Base-by-base conservation (phyloP, 805 yeast species). In the Myxozyma nipponensis region DNA sequence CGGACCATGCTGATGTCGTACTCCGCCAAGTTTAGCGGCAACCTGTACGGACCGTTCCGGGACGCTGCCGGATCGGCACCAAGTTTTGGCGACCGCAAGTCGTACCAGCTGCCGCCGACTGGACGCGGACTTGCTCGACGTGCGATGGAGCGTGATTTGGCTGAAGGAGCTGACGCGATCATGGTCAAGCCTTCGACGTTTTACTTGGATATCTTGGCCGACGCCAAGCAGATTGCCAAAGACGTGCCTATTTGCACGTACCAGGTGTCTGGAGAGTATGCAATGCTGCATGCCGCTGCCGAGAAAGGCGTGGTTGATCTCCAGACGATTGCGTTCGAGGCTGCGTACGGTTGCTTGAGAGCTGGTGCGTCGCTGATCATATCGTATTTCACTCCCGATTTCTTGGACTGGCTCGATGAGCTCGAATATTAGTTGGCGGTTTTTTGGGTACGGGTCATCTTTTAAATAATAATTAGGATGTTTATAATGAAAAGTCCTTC, bases 211-310 rank as follows among this genome's bases (percentile, higher is more conserved):
- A 77, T 93, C 46, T 84, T 93, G 69, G 76, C 83, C 49, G 96
- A 93, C 64, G 96, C 98, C 0, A 74, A 90, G 35, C 82, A 78
- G 62, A 75, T 90, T 46, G 86, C 95, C 64, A 69, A 72, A 45
- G 93, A 93, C 66, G 79, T 85, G 61, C 98, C 98, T 24, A 73
- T 93, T 46, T 88, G 96, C 63, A 90, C 95, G 24, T 93, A 93
- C 70, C 98, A 93, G 69, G 98, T 93, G 22, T 82, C 91, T 66
- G 98, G 98, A 37, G 98, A 93, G 70, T 93, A 79, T 65, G 97
- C 98, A 28, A 93, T 93, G 98, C 70, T 93, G 57, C 95, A 90
- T 65, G 98, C 98, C 5, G 98, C 96, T 46, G 97, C 97, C 26
- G 97, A 89, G 63, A 89, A 89, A 75, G 95, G 95, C 35, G 77